Conservation (phyloP, 805 yeast genomes). For the Kuraishia hungarica region DNA sequence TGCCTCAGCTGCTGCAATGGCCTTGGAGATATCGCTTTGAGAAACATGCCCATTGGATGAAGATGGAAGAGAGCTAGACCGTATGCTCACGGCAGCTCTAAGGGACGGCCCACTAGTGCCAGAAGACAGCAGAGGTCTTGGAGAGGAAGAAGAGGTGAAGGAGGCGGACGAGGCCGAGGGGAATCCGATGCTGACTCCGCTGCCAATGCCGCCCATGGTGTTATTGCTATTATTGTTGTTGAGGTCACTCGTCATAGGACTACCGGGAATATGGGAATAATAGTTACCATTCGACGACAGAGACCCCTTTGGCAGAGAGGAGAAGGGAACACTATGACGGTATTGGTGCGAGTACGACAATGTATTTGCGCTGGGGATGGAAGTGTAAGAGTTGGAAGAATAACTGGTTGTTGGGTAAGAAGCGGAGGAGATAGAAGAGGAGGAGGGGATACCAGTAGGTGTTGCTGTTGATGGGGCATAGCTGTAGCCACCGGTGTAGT, state of each 20-base stretch:
- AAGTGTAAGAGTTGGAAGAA: background rate
- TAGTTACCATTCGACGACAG: background rate
- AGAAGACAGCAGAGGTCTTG: background rate
- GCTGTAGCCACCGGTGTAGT: background rate
- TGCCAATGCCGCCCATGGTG: no score
- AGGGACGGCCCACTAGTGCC: background rate
- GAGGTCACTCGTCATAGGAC: background rate
- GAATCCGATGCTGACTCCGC: background rate
- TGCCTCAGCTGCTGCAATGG: conserved; percentile 8
- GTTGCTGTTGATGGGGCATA: background rate
- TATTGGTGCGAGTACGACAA: background rate
- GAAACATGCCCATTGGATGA: conserved; percentile 16
- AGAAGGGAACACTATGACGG: background rate
- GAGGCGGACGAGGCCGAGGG: background rate
- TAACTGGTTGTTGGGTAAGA: background rate
- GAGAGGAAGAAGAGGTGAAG: background rate
- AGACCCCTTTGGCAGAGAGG: background rate
- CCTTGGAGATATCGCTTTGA: conserved; percentile 9
- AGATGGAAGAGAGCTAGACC: background rate
- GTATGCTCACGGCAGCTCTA: background rate
- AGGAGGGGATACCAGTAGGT: no score
- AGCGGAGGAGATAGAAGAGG: background rate
- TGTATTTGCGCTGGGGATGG: background rate
- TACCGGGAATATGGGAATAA: background rate
- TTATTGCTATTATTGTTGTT: no score